Conservation (phyloP, 495 filamentous ascomycete species). For the Trichoderma reesei region DNA sequence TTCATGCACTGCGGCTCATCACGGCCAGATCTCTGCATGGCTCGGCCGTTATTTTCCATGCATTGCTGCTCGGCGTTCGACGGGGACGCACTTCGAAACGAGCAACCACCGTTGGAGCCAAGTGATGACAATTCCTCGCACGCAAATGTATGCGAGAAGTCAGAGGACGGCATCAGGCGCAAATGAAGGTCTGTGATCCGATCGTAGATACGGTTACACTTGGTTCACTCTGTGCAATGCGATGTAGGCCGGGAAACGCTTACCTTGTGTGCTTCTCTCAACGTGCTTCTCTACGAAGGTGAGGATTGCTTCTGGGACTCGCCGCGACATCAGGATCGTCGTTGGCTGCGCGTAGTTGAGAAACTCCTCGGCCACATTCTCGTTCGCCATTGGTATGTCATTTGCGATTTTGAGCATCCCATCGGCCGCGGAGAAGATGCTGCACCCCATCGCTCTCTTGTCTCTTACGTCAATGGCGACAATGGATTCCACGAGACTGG, state of each 20-base stretch:
- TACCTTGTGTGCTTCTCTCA: constrained; percentile 25
- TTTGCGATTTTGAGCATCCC: constrained; percentile 71
- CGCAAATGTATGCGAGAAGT: constrained; percentile 4
- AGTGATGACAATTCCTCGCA: background rate
- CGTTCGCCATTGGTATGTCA: constrained; percentile 61
- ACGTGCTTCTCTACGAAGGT: constrained; percentile 34
- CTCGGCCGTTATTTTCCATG: constrained; percentile 37
- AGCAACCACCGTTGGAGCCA: background rate
- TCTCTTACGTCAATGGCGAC: constrained; percentile 75
- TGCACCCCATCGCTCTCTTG: constrained; percentile 68
- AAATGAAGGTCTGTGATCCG: background rate
- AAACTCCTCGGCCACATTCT: constrained; percentile 66
- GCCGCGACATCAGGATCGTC: constrained; percentile 61
- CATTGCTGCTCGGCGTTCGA: constrained; percentile 23
- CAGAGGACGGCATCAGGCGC: background rate
- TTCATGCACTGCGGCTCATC: constrained; percentile 44
- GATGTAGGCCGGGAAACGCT: constrained; percentile 24
- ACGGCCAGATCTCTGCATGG: constrained; percentile 20
- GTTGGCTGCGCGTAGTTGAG: constrained; percentile 73
- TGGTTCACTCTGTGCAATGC: background rate
- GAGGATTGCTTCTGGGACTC: constrained; percentile 53
- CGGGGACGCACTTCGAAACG: background rate
- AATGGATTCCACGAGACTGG: constrained; percentile 27
- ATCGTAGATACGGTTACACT: background rate
- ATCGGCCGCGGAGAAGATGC: constrained; percentile 70